Percentiles rank a stretch among this genome's conserved stretches.
These are phyloP conservation scores for Fagus sylvatica DNA, from an alignment of 306 rosid species.

Conservation along the genomic window DNA sequence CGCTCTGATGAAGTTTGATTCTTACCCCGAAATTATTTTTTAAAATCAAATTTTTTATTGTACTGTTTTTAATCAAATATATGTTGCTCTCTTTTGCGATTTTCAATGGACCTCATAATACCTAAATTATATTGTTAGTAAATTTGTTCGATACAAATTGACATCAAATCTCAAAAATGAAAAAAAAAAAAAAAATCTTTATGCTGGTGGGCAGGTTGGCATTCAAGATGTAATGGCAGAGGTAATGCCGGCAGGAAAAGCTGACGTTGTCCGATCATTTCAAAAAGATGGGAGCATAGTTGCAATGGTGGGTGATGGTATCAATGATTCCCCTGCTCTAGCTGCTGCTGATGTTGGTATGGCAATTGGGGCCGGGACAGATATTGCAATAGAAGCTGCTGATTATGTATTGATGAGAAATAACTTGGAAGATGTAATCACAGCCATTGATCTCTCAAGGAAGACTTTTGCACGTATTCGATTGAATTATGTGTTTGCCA, in stretches of 20 bases:
- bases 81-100: neutral
- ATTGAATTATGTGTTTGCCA: slow-evolving; percentile 80
- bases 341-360: slow-evolving; percentile 96
- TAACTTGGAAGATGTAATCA: slow-evolving; percentile 92
- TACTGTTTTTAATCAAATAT: neutral
- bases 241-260: slow-evolving; percentile 98
- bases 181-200: neutral
- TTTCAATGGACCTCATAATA: neutral
- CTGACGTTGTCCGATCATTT: slow-evolving; percentile 68
- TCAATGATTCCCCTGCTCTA: slow-evolving; percentile 94
- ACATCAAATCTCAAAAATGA: neutral
- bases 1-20: neutral
- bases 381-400: slow-evolving; percentile 95
- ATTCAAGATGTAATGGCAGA: slow-evolving; percentile 88
- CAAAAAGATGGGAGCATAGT: slow-evolving; percentile 82
- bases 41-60: neutral
- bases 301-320: slow-evolving; percentile 99
- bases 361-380: slow-evolving; percentile 98
- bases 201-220: slow-evolving; percentile 67
- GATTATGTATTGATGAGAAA: slow-evolving; percentile 88
- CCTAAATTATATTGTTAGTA: neutral
- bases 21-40: neutral
- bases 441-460: slow-evolving; percentile 91
- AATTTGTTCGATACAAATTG: slow-evolving; percentile 20
- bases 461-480: slow-evolving; percentile 82